phyloP scores from a whole-genome alignment of 805 yeast species.

The Metschnikowia gelsemii region DNA sequence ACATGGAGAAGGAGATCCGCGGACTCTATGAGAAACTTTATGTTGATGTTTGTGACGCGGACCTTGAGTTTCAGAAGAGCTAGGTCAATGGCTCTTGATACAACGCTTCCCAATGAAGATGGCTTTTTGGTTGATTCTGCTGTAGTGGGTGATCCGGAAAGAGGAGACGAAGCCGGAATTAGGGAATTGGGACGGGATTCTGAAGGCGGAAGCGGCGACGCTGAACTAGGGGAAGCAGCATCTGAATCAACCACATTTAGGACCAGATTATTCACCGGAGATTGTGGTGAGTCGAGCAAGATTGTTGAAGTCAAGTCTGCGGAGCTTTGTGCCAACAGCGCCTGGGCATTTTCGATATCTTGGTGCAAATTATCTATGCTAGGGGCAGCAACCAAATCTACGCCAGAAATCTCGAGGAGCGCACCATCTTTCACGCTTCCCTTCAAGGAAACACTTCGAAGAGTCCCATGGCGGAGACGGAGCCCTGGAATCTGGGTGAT shows the following conservation, averaged over 20 bases:
- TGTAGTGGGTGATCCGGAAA: neutral
- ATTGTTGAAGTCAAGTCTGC: conserved; percentile 68
- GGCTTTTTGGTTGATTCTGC: conserved; percentile 14
- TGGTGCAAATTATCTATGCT: conserved; percentile 29
- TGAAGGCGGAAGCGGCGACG: too few relatives aligned
- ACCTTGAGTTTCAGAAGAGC: conserved; percentile 62
- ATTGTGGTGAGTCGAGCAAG: conserved; percentile 30
- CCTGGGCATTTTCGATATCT: conserved; percentile 35
- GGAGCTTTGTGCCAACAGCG: conserved; percentile 68
- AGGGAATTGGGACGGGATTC: conserved; percentile 11
- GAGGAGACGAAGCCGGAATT: conserved; percentile 17
- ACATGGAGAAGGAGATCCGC: conserved; percentile 34
- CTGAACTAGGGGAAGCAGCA: too few relatives aligned
- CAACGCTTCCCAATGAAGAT: conserved; percentile 52
- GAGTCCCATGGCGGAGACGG: conserved; percentile 58
- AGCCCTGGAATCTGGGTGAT: conserved; percentile 63
- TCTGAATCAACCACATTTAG: too few relatives aligned
- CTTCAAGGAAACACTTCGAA: conserved; percentile 53
- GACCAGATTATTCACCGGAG: neutral
- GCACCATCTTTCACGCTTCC: conserved; percentile 74
- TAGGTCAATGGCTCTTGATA: conserved; percentile 64
- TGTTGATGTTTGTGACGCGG: conserved; percentile 43
- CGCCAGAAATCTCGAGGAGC: conserved; percentile 53
- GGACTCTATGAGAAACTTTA: conserved; percentile 51
- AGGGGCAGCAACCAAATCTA: conserved; percentile 46